These are phyloP conservation scores for Pseudozyma sp. DNA, from an alignment of 1,284 basidiomycete genomes.

Conservation along the genomic window DNA sequence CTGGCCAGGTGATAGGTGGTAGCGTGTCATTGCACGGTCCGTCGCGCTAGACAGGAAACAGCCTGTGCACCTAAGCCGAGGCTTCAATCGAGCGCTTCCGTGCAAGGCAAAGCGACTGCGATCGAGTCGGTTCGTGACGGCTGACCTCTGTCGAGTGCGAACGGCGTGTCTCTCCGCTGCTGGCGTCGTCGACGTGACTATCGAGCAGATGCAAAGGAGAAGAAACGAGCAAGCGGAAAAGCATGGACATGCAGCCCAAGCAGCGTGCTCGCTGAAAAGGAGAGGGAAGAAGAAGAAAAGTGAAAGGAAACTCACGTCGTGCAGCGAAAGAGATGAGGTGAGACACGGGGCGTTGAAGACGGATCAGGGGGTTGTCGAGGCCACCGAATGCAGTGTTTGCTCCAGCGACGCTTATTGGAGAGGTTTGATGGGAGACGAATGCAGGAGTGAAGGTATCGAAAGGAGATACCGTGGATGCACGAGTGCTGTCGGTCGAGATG, in stretches of 20 bases:
- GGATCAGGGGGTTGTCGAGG: neutral
- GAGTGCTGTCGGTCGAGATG: constrained; percentile 16
- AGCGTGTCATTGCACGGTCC: constrained; percentile 13
- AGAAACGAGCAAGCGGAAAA: neutral
- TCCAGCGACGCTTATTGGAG: neutral
- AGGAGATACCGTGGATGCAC: neutral
- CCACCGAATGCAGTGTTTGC: neutral
- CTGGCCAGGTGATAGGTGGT: constrained; percentile 28
- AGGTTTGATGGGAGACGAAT: neutral
- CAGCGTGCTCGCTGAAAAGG: neutral
- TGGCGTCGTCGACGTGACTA: constrained; percentile 46
- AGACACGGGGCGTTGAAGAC: neutral
- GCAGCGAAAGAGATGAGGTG: constrained; percentile 16
- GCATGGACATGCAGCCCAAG: neutral
- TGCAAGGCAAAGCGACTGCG: neutral
- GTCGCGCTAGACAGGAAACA: constrained; percentile 6
- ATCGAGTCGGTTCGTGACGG: neutral
- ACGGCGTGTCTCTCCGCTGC: constrained; percentile 22
- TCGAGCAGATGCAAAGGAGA: constrained; percentile 19
- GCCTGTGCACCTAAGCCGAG: neutral
- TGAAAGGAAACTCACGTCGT: constrained; percentile 31
- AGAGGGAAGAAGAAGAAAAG: constrained; percentile 4
- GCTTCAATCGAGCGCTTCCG: neutral
- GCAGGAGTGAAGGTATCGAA: constrained; percentile 3
- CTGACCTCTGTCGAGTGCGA: neutral